Evolutionary conservation across 2,329 filamentous ascomycete genomes (phyloP).

Genomic region (Lithohypha guttulata): DNA sequence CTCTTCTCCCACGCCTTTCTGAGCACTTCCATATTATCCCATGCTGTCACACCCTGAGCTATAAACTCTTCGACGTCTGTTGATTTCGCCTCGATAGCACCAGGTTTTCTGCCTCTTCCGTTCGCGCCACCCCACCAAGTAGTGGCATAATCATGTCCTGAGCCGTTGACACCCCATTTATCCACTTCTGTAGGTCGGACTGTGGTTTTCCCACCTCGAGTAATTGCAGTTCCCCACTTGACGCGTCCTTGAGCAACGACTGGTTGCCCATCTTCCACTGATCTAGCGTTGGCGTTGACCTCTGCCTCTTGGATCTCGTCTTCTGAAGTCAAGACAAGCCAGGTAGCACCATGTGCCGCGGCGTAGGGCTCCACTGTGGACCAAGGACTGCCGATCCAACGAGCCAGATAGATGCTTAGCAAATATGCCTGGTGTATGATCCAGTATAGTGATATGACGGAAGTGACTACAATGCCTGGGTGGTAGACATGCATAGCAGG

Average conservation of each 20-base stretch:
- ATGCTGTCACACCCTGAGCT: constrained; percentile 48
- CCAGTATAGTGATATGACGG: constrained; percentile 62
- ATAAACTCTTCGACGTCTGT: constrained; percentile 54
- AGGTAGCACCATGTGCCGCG: constrained; percentile 65
- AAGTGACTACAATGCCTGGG: constrained; percentile 75
- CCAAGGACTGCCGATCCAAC: constrained; percentile 79
- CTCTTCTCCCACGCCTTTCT: constrained; percentile 54
- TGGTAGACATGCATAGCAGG: constrained; percentile 70
- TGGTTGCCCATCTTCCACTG: no score
- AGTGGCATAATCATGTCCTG: constrained; percentile 26
- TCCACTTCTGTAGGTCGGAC: constrained; percentile 67
- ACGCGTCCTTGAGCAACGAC: no score
- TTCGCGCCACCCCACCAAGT: constrained; percentile 39
- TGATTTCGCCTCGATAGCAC: constrained; percentile 48
- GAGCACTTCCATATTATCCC: constrained; percentile 63
- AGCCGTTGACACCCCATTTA: constrained; percentile 64
- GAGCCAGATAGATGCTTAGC: constrained; percentile 40
- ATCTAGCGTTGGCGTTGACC: not conserved
- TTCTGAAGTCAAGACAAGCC: constrained; percentile 61
- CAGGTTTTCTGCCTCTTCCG: constrained; percentile 47
- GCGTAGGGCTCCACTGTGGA: constrained; percentile 66
- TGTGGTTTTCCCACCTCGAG: constrained; percentile 46
- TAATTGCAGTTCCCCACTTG: constrained; percentile 78
- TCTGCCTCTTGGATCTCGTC: constrained; percentile 34
- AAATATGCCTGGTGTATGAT: constrained; percentile 17